Evolutionary conservation across 768 basidiomycete species (phyloP).

Genomic region (Porphyrellus cyaneotinctus): DNA sequence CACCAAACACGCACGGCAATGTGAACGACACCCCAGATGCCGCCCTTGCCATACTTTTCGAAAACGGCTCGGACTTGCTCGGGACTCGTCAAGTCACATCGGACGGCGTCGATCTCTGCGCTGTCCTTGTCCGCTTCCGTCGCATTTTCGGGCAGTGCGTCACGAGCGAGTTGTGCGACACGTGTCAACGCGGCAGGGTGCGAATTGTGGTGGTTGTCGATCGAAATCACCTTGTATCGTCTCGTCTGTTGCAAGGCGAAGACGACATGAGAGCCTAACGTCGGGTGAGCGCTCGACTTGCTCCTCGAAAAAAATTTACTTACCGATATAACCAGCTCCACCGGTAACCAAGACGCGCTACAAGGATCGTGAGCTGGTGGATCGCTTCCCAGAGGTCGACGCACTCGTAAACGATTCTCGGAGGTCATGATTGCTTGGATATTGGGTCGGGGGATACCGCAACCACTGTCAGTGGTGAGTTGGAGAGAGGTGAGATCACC

Average conservation of each 20-base stretch:
- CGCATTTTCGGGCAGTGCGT: constrained; percentile 62
- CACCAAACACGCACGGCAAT: constrained; percentile 65
- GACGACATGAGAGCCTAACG: constrained; percentile 87
- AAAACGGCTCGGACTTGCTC: constrained; percentile 77
- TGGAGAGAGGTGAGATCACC: neutral
- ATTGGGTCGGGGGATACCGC: neutral
- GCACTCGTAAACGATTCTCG: constrained; percentile 42
- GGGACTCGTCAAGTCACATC: constrained; percentile 70
- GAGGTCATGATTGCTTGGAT: constrained; percentile 26
- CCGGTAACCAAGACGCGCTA: constrained; percentile 70
- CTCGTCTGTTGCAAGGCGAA: constrained; percentile 81
- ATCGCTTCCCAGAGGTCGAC: constrained; percentile 21
- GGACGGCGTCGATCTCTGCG: constrained; percentile 64
- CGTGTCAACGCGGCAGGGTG: constrained; percentile 68
- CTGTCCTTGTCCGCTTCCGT: constrained; percentile 67
- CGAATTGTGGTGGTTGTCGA: constrained; percentile 96
- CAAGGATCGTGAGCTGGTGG: constrained; percentile 10
- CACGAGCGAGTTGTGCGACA: constrained; percentile 75
- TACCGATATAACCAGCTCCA: constrained; percentile 89
- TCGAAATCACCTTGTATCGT: constrained; percentile 86
- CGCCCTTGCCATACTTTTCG: constrained; percentile 78
- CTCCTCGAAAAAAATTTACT: constrained; percentile 8
- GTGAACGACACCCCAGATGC: constrained; percentile 96
- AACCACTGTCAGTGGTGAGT: neutral
- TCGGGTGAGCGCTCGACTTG: constrained; percentile 7